Base-by-base conservation (phyloP, 2,329 filamentous ascomycete species). In the Fusarium sp. region DNA sequence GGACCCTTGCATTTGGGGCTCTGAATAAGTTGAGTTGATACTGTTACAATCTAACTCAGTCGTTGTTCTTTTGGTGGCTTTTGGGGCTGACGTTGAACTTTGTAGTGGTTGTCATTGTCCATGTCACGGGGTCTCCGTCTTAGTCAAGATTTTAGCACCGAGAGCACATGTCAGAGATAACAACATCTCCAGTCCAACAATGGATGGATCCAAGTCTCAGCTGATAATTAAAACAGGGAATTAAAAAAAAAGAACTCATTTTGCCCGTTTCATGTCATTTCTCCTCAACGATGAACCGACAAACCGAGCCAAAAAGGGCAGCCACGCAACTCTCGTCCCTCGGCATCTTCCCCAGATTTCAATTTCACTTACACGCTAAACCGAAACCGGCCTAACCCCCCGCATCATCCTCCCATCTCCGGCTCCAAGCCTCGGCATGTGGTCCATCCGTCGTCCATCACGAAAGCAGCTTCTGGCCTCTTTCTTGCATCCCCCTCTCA, bases 271-370 rank as follows among this genome's bases (percentile, higher is more conserved):
- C 64, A 63, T 63, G 58, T 67, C 32, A 30, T 32, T 25, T 18
- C 66, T 45, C 61, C 61, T 35, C 63, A 65, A 18, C 18, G 39
- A 3, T 57, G 27, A 66, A 61, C 67, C 68, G 23, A 54, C 7
- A 48, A 39, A 20, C 45, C 34, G n/a, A 27, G 61, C 1, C 23
- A 45, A 32, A 57, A 64, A 57, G 56, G 45, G 45, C 45, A 50
- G 35, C 45, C 71, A 59, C 63, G 57, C 63, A n/a, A 56, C 48
- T 71, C 65, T 69, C 61, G 71, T 74, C 67, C 78, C 78, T 77
- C 77, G 78, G 78, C 73, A 73, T 58, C 68, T 80, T 77, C 78
- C 78, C 78, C 78, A 75, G 78, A 73, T 75, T 75, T 78, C 59
- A 59, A 34, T 20, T 37, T 37, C 35, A 37, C 16, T 37, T 13